Base-by-base conservation (phyloP, 2,329 filamentous ascomycete species). In the Arachnopeziza araneosa region DNA sequence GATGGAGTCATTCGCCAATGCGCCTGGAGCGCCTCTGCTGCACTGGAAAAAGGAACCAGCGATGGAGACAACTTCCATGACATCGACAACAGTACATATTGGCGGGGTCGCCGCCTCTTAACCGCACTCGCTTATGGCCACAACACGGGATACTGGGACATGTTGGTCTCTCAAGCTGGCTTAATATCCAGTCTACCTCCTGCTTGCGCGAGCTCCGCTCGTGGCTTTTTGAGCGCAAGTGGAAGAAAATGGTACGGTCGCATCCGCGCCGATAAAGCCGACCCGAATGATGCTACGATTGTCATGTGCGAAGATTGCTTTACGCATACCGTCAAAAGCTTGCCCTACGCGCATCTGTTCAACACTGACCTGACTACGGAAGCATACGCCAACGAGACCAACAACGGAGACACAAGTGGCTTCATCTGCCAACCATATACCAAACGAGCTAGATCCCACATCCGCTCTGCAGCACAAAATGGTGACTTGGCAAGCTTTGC, bases 291-390 rank as follows among this genome's bases (percentile, higher is more conserved):
- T 19, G 56, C 52, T 14, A 62, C 62, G 14, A 54, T 64, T 24
- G 60, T 62, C 3, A 62, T 64, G 56, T 64, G 62, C 30, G 60
- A 64, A 57, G 62, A 64, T 32, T 64, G 62, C 23, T 59, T 57
- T n/a, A 48, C 55, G 8, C 10, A 9, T n/a, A 52, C 52, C 19
- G 60, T 59, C 1, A 60, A 56, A 52, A 58, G 57, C 14, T 57
- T 53, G 12, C 50, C 50, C 17, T 53, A 57, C 21, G 60, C 52
- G 23, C n/a, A 24, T n/a, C 22, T 50, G 10, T 55, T 62, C 22
- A 55, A 57, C 21, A 51, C 8, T 10, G 62, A 64, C 54, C 51
- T 64, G 8, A 64, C 62, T 1, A 53, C 54, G 1, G 50, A 55
- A 4, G 62, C 56, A 19, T 62, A 64, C 32, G 48, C 30, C 12